Base-by-base conservation (phyloP, 495 filamentous ascomycete species). In the Penicillium canariense region DNA sequence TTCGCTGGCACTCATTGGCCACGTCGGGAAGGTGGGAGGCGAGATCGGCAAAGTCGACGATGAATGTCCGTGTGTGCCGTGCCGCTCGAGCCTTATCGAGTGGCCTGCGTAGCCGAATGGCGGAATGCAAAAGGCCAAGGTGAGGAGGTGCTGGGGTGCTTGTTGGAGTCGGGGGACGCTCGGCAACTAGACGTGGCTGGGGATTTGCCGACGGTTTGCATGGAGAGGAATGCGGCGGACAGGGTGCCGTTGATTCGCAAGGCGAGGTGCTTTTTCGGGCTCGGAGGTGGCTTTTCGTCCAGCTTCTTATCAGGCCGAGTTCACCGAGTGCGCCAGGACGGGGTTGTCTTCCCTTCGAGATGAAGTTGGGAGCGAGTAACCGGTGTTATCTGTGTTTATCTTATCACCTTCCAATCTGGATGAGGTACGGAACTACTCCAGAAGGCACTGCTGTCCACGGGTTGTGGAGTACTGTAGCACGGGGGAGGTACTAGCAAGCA, bases 11-110 rank as follows among this genome's bases (percentile, higher is more conserved):
- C 17, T 50, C 6, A 65, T 65, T 65, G 63, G 60, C 12, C 38
- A 14, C 4, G 6, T 11, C 8, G 28, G 38, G 55, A 52, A 57
- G 60, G 60, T 60, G 28, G 48, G 62, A 58, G 59, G 59, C 50
- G 52, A 55, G 58, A 62, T 65, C 62, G 59, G 56, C 61, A 60
- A 48, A 22, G 34, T 28, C 20, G 32, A 30, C 26, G 43, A 45
- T 14, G 23, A 49, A 48, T 30, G 10, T n/a, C n/a, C n/a, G n/a
- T n/a, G n/a, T n/a, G n/a, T n/a, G n/a, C n/a, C n/a, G n/a, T n/a
- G n/a, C n/a, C n/a, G n/a, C n/a, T n/a, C n/a, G n/a, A 25, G n/a
- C 9, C 35, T 51, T 39, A 31, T 27, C 40, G 18, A 8, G 20
- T 25, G 36, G 36, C 4, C 31, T 27, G 26, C 11, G 22, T 45